phyloP scores from a whole-genome alignment of 345 rosid genomes.

The Camelina neglecta region DNA sequence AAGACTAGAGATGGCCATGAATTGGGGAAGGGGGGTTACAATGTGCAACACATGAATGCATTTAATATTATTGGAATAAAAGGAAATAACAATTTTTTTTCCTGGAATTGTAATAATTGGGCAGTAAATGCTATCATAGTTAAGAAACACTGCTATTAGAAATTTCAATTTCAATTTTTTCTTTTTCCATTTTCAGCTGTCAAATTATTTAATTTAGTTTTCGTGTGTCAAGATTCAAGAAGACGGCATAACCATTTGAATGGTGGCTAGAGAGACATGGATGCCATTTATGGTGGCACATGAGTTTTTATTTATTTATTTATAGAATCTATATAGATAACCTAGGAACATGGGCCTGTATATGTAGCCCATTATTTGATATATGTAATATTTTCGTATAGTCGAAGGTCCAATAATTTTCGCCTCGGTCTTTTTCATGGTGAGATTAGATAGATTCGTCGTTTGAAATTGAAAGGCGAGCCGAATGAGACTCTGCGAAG shows the following conservation, averaged over 20 bases:
- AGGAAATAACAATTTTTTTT: slow-evolving; percentile 16
- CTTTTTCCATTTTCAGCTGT: neutral
- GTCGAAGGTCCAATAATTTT: neutral
- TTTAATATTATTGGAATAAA: slow-evolving; percentile 42
- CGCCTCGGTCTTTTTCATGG: too few relatives aligned
- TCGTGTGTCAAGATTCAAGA: slow-evolving; percentile 4
- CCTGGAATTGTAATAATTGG: slow-evolving; percentile 39
- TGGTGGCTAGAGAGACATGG: slow-evolving; percentile 11
- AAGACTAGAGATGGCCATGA: slow-evolving; percentile 42
- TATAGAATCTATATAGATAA: too few relatives aligned
- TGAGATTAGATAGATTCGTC: too few relatives aligned
- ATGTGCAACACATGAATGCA: slow-evolving; percentile 49
- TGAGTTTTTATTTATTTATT: neutral
- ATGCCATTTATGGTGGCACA: slow-evolving; percentile 2
- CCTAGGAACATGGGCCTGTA: neutral
- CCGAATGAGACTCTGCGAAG: too few relatives aligned
- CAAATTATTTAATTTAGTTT: neutral
- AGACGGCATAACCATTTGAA: neutral
- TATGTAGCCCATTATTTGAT: slow-evolving; percentile 1
- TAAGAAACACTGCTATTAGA: slow-evolving; percentile 23
- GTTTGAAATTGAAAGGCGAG: too few relatives aligned
- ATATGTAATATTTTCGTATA: too few relatives aligned
- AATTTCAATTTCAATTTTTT: neutral
- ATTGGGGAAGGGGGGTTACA: slow-evolving; percentile 46
- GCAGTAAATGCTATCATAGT: slow-evolving; percentile 41